A percentile compares a stretch with the other conserved stretches of the same genome.
These are phyloP conservation scores for Ormosia emarginata DNA, from an alignment of 306 rosid species.

Conservation along the genomic window DNA sequence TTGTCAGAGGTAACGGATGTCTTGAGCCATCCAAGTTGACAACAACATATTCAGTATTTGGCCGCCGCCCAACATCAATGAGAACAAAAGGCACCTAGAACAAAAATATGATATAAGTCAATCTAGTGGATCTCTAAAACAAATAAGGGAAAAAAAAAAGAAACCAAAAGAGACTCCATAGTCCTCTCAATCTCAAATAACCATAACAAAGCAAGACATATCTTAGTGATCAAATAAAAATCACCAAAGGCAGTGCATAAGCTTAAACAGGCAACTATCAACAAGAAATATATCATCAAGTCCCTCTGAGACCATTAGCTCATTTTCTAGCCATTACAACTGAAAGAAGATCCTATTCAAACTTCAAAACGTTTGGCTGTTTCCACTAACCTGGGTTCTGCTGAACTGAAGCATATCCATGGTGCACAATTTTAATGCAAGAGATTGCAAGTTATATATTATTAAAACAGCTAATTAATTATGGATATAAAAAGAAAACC, in stretches of 20 bases:
- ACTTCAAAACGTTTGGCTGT: not conserved
- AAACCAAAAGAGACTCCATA: not conserved
- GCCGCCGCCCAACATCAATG: slow-evolving; percentile 44
- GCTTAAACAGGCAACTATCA: slow-evolving; percentile 6
- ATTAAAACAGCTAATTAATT: not conserved
- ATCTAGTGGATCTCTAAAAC: not conserved
- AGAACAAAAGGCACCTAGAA: slow-evolving; percentile 86
- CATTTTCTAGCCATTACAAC: not conserved
- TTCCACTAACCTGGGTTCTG: not conserved
- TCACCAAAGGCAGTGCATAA: not conserved
- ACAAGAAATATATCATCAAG: not conserved
- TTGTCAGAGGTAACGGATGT: slow-evolving; percentile 78
- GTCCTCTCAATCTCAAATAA: not conserved
- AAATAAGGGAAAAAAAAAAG: not conserved
- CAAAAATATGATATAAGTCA: not conserved
- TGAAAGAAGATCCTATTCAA: not conserved
- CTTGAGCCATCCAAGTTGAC: slow-evolving; percentile 70
- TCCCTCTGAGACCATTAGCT: not conserved
- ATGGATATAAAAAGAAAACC: not conserved
- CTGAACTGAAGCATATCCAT: not conserved
- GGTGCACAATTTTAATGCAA: not conserved
- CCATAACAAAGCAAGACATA: not conserved
- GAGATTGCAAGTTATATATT: not conserved
- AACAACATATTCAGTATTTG: slow-evolving; percentile 43
- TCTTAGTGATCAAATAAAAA: not conserved